Evolutionary conservation across 495 filamentous ascomycete genomes (phyloP).

Genomic region (Penicillium egyptiacum): DNA sequence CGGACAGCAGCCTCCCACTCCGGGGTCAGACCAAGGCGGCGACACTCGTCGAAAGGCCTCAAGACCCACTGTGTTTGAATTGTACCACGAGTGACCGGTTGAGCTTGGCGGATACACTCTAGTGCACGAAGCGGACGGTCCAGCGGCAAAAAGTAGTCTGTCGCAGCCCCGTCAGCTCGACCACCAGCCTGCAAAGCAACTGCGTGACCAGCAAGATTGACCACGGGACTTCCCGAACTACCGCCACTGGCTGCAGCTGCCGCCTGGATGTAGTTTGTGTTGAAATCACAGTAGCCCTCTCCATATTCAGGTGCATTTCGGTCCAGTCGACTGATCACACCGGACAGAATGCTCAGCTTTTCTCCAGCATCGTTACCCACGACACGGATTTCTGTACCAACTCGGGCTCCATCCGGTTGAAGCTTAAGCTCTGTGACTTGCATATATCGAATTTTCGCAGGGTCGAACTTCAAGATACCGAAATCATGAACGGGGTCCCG

Average conservation of each 20-base stretch:
- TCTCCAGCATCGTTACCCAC: slow-evolving; percentile 99
- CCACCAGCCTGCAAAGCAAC: slow-evolving; percentile 95
- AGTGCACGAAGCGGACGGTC: slow-evolving; percentile 86
- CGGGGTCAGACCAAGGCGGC: slow-evolving; percentile 78
- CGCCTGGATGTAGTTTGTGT: slow-evolving; percentile 99
- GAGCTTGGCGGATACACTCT: slow-evolving; percentile 73
- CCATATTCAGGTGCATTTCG: slow-evolving; percentile 97
- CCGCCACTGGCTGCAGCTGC: slow-evolving; percentile 94
- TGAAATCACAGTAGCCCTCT: slow-evolving; percentile 98
- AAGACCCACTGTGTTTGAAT: slow-evolving; percentile 97
- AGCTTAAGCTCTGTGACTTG: slow-evolving; percentile 74
- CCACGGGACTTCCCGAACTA: slow-evolving; percentile 94
- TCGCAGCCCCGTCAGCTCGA: slow-evolving; percentile 89
- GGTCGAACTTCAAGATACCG: slow-evolving; percentile 93
- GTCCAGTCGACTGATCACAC: slow-evolving; percentile 93
- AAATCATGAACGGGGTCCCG: slow-evolving; percentile 99
- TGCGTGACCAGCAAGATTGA: slow-evolving; percentile 90
- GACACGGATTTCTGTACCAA: slow-evolving; percentile 91
- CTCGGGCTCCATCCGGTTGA: slow-evolving; percentile 83
- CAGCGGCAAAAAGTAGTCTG: slow-evolving; percentile 95
- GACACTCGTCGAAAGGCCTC: slow-evolving; percentile 97
- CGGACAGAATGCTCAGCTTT: slow-evolving; percentile 96
- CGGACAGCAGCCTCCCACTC: slow-evolving; percentile 85
- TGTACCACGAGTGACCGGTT: slow-evolving; percentile 80
- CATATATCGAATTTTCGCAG: slow-evolving; percentile 95